Conservation (phyloP, 2,329 filamentous ascomycete species). For the Pestalotiopsis sp. region DNA sequence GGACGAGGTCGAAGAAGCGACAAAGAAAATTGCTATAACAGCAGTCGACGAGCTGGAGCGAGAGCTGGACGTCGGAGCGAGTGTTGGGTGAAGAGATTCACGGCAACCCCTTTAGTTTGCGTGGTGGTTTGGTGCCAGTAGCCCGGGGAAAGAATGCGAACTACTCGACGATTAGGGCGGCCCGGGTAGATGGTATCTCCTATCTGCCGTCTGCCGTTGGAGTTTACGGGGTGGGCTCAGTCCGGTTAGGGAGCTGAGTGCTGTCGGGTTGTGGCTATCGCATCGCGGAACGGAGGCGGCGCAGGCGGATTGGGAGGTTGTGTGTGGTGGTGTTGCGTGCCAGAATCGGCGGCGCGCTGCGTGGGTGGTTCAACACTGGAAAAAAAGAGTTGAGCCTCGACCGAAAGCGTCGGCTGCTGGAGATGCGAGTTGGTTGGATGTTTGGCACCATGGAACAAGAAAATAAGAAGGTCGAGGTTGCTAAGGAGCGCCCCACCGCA, state of each 20-base stretch:
- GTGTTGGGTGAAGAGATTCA: not conserved
- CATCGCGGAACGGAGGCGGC: conserved; percentile 48
- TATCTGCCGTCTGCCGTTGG: not conserved
- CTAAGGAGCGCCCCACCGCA: not conserved
- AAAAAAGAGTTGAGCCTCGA: conserved; percentile 1
- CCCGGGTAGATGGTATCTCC: not conserved
- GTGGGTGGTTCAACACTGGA: not conserved
- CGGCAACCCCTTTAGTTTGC: not conserved
- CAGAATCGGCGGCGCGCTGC: not conserved
- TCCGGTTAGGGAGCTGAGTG: conserved; percentile 64
- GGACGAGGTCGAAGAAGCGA: conserved; percentile 6
- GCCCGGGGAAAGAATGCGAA: not conserved
- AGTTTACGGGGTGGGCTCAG: conserved; percentile 44
- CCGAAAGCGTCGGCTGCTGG: conserved; percentile 9
- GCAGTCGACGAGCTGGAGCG: not conserved
- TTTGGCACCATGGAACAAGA: conserved; percentile 10
- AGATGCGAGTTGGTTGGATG: conserved; percentile 5
- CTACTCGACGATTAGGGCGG: not conserved
- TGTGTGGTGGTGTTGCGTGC: not conserved
- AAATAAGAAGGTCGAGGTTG: conserved; percentile 15
- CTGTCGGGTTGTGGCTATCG: conserved; percentile 54
- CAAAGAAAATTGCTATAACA: not conserved
- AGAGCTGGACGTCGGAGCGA: not conserved
- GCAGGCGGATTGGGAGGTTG: conserved; percentile 5
- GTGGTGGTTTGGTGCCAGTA: not conserved